A percentile compares a stretch with the other conserved stretches of the same genome.
Evolutionary conservation across 345 rosid species (phyloP).

Genomic region (Syzygium jambos): DNA sequence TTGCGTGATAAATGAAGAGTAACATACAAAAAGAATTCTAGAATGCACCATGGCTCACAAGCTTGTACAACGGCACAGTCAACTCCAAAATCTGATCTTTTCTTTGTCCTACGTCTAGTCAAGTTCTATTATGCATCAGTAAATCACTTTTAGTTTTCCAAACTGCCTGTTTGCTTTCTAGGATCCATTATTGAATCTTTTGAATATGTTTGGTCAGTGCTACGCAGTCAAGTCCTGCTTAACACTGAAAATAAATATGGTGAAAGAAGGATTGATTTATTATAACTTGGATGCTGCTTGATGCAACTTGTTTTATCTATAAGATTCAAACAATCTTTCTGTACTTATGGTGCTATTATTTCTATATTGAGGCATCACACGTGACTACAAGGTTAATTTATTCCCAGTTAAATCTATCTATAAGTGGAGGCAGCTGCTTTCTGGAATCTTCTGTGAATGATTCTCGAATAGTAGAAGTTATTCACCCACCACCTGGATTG

Average conservation of each 20-base stretch:
- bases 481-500: conserved; percentile 56
- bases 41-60: not conserved
- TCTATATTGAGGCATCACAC: not conserved
- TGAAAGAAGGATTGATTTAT: not conserved
- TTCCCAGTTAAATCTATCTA: conserved; percentile 69
- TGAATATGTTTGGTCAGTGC: not conserved
- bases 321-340: not conserved
- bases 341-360: not conserved
- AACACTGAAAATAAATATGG: not conserved
- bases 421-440: conserved; percentile 88
- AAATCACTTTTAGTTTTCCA: not conserved
- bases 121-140: not conserved
- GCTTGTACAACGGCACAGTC: not conserved
- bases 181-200: not conserved
- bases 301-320: not conserved
- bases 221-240: not conserved
- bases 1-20: not conserved
- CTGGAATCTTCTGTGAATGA: conserved; percentile 74
- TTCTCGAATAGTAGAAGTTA: conserved; percentile 72
- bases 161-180: not conserved
- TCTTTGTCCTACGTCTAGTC: not conserved
- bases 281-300: not conserved
- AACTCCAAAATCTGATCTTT: not conserved
- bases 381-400: not conserved
- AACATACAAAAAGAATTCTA: not conserved